Percentiles rank a stretch among this genome's conserved stretches.
Conservation (phyloP, 2,329 filamentous ascomycete genomes). For the Botryotinia convoluta region DNA sequence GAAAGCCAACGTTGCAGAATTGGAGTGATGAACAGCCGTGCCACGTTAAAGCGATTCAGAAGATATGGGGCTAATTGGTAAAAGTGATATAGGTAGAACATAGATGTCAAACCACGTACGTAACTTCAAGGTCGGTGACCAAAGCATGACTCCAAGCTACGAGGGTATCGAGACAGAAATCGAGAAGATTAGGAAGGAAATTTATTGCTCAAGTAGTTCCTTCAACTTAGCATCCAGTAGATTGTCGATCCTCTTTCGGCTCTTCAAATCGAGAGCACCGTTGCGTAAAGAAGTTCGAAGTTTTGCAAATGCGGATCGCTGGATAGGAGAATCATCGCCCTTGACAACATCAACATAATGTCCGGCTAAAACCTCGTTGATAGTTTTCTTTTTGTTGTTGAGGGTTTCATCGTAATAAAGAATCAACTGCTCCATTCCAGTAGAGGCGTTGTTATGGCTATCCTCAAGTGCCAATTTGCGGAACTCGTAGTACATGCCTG, state of each 20-base stretch:
- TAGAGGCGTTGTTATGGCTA: slow-evolving; percentile 49
- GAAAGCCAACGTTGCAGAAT: slow-evolving; percentile 15
- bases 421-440: slow-evolving; percentile 61
- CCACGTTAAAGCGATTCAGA: slow-evolving; percentile 13
- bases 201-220: slow-evolving; percentile 48
- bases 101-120: slow-evolving; percentile 2
- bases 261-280: slow-evolving; percentile 53
- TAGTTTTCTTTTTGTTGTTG: slow-evolving; percentile 46
- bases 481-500: slow-evolving; percentile 73
- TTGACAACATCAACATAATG: slow-evolving; percentile 56
- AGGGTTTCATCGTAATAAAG: slow-evolving; percentile 63
- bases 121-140: slow-evolving; percentile 13
- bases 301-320: slow-evolving; percentile 49
- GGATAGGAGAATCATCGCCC: slow-evolving; percentile 43
- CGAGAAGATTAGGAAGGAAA: neutral
- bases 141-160: slow-evolving; percentile 14
- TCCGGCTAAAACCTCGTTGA: slow-evolving; percentile 51
- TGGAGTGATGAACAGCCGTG: slow-evolving; percentile 11
- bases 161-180: neutral
- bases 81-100: neutral
- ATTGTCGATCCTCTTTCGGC: slow-evolving; percentile 54
- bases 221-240: slow-evolving; percentile 51
- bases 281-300: slow-evolving; percentile 53
- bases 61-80: slow-evolving; percentile 6
- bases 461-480: slow-evolving; percentile 65